Conservation (phyloP, 2,329 filamentous ascomycete genomes). For the Diaporthe sp. region DNA sequence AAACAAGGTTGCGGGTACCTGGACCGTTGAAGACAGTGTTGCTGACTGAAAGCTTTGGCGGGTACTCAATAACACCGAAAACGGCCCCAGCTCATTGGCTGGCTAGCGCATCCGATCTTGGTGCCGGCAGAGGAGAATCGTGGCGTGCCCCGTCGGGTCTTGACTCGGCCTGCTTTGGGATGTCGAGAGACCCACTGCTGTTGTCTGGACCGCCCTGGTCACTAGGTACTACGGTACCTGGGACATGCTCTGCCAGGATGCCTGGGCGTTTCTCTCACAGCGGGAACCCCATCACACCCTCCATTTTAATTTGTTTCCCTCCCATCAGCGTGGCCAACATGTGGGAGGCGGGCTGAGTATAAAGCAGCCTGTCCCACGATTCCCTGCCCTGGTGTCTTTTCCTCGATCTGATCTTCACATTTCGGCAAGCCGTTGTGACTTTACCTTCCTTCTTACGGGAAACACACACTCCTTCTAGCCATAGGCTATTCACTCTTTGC, state of each 20-base stretch:
- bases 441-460: constrained; percentile 29
- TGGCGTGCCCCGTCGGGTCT: constrained; percentile 26
- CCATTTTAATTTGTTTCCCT: constrained; percentile 22
- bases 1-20: constrained; percentile 34
- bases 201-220: constrained; percentile 32
- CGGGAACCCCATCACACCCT: constrained; percentile 30
- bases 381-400: neutral
- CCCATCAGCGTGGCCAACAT: constrained; percentile 15
- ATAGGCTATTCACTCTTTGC: constrained; percentile 37
- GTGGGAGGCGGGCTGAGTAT: constrained; percentile 26
- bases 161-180: constrained; percentile 26
- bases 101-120: constrained; percentile 32
- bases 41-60: constrained; percentile 9
- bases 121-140: constrained; percentile 30
- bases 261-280: constrained; percentile 35
- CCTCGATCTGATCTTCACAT: constrained; percentile 1
- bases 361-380: constrained; percentile 35
- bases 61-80: constrained; percentile 26
- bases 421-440: constrained; percentile 37
- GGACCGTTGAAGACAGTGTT: constrained; percentile 20
- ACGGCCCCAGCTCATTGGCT: constrained; percentile 18
- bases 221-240: constrained; percentile 27
- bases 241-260: constrained; percentile 24
- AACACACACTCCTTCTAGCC: constrained; percentile 37
- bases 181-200: constrained; percentile 26